Evolutionary conservation across 768 basidiomycete species (phyloP), one percentile per base, ranked within the genome.

Genomic region (Neoboletus magnificus): DNA sequence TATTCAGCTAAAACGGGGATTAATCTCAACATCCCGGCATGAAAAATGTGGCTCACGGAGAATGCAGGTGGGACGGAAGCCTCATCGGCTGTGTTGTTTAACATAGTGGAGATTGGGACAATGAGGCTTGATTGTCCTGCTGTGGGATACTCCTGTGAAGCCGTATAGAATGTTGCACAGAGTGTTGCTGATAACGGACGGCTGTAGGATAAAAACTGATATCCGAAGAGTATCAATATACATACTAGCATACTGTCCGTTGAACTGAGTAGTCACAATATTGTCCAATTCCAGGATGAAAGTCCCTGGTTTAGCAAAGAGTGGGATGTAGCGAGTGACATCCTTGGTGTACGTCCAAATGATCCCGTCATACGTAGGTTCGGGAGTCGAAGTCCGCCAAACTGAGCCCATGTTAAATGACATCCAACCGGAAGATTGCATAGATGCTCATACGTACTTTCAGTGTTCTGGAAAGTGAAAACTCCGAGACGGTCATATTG

Each of bases 281-380:
- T 91, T 91, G 71, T 91, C 82, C 39, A 92, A 73, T 66, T 90
- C 82, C 12, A 91, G 71, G 51, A 91, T 85, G 61, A 91, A 85
- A 0, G 80, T 79, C 8, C 89, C 88, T 0, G 82, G 72, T 57
- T 83, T 78, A 2, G 82, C 74, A 64, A 91, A 91, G 37, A 92
- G 77, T 1, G 87, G 86, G 4, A 77, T 79, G 57, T 85, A 91
- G 23, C 82, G 82, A 8, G 87, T 86, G 25, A 86, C 86, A 60
- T 91, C 89, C 65, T 91, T 91, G 60, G 83, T 68, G 52, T 79
- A 85, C 1, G 87, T 89, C 89, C 88, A 91, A 47, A 89, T 84
- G 56, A 91, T 89, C 12, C 89, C 89, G 46, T 81, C 76, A 15
- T 60, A 62, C 1, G 83, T 85, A 0, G 89, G 89, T 68, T 91